Evolutionary conservation across 768 basidiomycete species (phyloP), one percentile per base, ranked within the genome.

Genomic region (Tricholomella constricta): DNA sequence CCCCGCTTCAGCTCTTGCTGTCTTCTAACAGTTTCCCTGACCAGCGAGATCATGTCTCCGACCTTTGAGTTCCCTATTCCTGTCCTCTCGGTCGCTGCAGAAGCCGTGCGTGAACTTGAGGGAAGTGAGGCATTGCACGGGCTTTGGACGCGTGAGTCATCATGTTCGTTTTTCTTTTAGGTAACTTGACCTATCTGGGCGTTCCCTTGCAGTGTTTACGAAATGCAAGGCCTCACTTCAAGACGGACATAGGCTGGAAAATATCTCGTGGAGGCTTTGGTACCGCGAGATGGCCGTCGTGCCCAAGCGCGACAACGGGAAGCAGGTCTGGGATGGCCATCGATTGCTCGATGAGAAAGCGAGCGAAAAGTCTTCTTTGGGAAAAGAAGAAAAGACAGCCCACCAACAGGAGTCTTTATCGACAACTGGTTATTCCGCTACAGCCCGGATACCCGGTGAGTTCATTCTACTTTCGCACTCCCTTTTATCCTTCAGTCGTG

Each of bases 191-290:
- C 41, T 40, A 51, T 27, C 11, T 42, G 41, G 41, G 5, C 48
- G 22, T 47, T 22, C 31, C 26, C 15, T 41, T 49, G 44, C 60
- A 91, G 92, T 94, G 6, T 92, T 94, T 63, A 83, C 89, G 46
- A 90, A 91, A 67, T 91, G 88, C 74, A 91, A 89, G 68, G 79
- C 82, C 58, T 84, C 84, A 1, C 73, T 94, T 3, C 80, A 87
- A 61, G 86, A 94, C 60, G 93, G 93, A n/a, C 78, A 75, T 6
- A 72, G 92, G 25, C 78, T 94, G 25, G 92, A 94, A 71, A 93
- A 95, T 63, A 86, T 94, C 48, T 85, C 88, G 3, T 95, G 92
- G 92, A 76, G 92, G 47, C 72, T 94, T 7, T 90, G 90, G 87
- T 82, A 88, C 65, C 80, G 84, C 57, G 82, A 88, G 56, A 73